Evolutionary conservation across 2,329 filamentous ascomycete species (phyloP).

Genomic region (Aspergillus luchuensis): DNA sequence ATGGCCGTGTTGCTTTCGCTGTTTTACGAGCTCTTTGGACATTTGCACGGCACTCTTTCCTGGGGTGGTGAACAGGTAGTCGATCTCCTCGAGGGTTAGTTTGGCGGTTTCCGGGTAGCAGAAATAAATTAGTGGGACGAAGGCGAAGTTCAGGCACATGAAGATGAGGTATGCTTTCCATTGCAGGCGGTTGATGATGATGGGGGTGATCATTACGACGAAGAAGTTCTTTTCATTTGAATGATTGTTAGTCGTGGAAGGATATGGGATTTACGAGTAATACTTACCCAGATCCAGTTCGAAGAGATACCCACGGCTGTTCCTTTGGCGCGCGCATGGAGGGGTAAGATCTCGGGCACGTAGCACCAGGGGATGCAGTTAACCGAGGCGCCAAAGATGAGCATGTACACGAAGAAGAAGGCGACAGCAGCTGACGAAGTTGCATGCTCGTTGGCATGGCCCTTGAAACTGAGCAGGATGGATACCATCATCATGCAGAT

Average conservation of each 20-base stretch:
- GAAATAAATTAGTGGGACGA: conserved; percentile 48
- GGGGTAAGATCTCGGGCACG: conserved; percentile 53
- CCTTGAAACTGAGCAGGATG: conserved; percentile 46
- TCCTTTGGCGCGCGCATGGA: conserved; percentile 53
- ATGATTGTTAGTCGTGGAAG: not conserved
- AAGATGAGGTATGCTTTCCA: conserved; percentile 43
- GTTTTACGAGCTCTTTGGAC: conserved; percentile 23
- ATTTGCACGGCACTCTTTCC: conserved; percentile 21
- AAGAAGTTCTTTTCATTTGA: conserved; percentile 45
- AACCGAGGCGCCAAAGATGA: conserved; percentile 47
- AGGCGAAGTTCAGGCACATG: conserved; percentile 38
- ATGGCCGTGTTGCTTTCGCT: conserved; percentile 13
- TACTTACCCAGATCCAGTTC: conserved; percentile 49
- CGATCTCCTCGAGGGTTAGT: conserved; percentile 47
- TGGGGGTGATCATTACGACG: conserved; percentile 40
- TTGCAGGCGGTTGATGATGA: conserved; percentile 35
- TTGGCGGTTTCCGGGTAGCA: conserved; percentile 48
- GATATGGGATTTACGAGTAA: not conserved
- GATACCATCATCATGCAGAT: conserved; percentile 43
- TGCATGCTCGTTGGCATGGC: conserved; percentile 32
- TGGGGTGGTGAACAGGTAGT: conserved; percentile 40
- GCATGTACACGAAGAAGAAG: conserved; percentile 52
- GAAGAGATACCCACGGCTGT: conserved; percentile 43
- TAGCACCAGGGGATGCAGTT: conserved; percentile 56
- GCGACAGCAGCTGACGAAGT: conserved; percentile 51